Evolutionary conservation across 2,329 filamentous ascomycete species (phyloP).

Genomic region (Fusarium equiseti): DNA sequence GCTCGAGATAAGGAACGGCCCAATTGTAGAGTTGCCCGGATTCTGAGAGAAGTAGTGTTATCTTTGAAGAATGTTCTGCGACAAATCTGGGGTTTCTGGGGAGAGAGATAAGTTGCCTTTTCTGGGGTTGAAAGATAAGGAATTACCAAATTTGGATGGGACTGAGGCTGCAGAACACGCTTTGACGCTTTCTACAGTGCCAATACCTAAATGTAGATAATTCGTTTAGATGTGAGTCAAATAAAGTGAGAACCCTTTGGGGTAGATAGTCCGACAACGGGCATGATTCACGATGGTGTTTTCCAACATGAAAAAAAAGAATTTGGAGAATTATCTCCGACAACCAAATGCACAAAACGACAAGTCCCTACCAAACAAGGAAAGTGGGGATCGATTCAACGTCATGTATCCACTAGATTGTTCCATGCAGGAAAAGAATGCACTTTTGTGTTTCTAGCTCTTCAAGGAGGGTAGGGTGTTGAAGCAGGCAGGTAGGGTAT

Average conservation of each 20-base stretch:
- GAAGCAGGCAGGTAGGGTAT: not conserved
- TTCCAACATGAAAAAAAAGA: conserved; percentile 2
- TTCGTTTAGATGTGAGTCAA: not conserved
- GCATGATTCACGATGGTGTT: conserved; percentile 30
- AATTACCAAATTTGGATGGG: conserved; percentile 14
- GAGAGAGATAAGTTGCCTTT: conserved; percentile 31
- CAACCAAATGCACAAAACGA: conserved; percentile 13
- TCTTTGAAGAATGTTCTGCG: conserved; percentile 24
- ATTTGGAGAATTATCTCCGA: conserved; percentile 7
- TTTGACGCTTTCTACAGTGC: conserved; percentile 5
- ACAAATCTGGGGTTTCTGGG: conserved; percentile 36
- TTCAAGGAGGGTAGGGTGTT: not conserved
- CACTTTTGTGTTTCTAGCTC: not conserved
- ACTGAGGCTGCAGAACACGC: not conserved
- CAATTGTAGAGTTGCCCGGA: conserved; percentile 41
- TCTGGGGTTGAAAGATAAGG: conserved; percentile 34
- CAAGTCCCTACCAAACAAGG: conserved; percentile 20
- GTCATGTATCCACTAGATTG: not conserved
- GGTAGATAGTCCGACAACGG: conserved; percentile 11
- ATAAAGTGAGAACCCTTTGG: conserved; percentile 11
- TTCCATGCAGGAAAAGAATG: conserved; percentile 5
- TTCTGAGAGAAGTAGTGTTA: conserved; percentile 27
- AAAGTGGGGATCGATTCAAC: conserved; percentile 27
- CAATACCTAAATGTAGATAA: not conserved
- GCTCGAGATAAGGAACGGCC: conserved; percentile 33